phyloP scores from a whole-genome alignment of 495 filamentous ascomycete genomes.

The Talaromyces proteolyticus region DNA sequence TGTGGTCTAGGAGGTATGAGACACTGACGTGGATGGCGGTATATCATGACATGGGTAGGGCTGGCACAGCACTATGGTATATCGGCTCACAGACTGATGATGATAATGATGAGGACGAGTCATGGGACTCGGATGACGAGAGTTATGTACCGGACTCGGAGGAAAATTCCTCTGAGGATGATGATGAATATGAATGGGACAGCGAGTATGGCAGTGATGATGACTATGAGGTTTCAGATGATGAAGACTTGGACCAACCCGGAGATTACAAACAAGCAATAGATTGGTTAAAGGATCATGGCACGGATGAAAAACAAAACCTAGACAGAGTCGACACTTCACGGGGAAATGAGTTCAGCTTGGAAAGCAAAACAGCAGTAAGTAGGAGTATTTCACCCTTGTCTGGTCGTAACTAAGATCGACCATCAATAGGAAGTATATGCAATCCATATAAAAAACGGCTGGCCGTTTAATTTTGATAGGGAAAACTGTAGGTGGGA shows the following conservation, averaged over 20 bases:
- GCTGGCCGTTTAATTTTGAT: constrained; percentile 2
- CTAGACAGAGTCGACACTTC: neutral
- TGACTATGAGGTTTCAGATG: neutral
- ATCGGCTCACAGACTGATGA: neutral
- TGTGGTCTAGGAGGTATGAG: constrained; percentile 8
- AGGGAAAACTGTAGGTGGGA: neutral
- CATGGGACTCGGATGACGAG: constrained; percentile 1
- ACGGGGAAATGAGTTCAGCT: neutral
- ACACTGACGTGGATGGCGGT: constrained; percentile 10
- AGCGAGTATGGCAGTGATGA: constrained; percentile 4
- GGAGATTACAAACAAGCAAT: neutral
- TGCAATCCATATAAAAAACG: neutral
- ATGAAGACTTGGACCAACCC: neutral
- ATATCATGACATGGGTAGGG: neutral
- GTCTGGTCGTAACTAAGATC: too few relatives aligned
- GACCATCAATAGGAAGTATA: neutral
- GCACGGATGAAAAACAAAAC: neutral
- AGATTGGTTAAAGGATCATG: neutral
- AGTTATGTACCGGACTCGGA: constrained; percentile 4
- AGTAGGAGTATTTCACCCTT: too few relatives aligned
- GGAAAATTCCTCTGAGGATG: neutral
- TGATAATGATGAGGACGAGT: neutral
- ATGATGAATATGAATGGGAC: constrained; percentile 4
- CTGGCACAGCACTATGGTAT: neutral
- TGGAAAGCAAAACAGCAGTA: too few relatives aligned